Evolutionary conservation across 352 stramenopile species (phyloP).

Genomic region (Pythium utonaiense): DNA sequence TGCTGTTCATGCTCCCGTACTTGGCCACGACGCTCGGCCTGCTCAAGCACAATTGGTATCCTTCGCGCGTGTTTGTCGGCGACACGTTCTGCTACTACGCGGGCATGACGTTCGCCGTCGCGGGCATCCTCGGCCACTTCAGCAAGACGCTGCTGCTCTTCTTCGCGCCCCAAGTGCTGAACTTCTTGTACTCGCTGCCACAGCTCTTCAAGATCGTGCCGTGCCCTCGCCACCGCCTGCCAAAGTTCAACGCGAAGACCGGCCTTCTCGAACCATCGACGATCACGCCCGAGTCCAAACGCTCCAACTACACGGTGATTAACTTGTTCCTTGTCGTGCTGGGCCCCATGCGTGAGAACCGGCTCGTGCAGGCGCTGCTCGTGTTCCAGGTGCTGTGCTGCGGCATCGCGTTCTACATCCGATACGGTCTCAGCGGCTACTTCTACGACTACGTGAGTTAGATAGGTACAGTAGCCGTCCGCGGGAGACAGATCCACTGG

Average conservation of each 20-base stretch:
- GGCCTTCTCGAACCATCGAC: conserved; percentile 91
- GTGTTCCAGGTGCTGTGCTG: conserved; percentile 76
- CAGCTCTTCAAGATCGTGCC: conserved; percentile 98
- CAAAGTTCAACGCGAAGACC: conserved; percentile 92
- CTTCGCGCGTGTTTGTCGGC: conserved; percentile 96
- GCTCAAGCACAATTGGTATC: conserved; percentile 97
- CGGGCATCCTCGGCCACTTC: conserved; percentile 96
- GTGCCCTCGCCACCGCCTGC: conserved; percentile 97
- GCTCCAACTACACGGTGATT: conserved; percentile 88
- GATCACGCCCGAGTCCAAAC: conserved; percentile 80
- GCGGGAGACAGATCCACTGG: not conserved
- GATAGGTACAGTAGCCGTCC: no score
- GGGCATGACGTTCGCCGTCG: conserved; percentile 98
- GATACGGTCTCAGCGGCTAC: conserved; percentile 82
- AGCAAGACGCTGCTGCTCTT: conserved; percentile 98
- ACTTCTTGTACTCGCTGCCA: conserved; percentile 98
- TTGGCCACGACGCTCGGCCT: conserved; percentile 91
- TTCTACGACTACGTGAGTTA: conserved; percentile 72
- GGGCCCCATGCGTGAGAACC: conserved; percentile 77
- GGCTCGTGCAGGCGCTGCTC: conserved; percentile 62
- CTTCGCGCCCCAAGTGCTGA: conserved; percentile 98
- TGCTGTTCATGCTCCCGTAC: conserved; percentile 97
- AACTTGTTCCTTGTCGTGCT: conserved; percentile 86
- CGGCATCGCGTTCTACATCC: conserved; percentile 74
- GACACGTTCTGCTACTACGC: conserved; percentile 99